Base-by-base conservation (phyloP, 192 early-diverging fungal genomes). In the Powellomyces hirtus region DNA sequence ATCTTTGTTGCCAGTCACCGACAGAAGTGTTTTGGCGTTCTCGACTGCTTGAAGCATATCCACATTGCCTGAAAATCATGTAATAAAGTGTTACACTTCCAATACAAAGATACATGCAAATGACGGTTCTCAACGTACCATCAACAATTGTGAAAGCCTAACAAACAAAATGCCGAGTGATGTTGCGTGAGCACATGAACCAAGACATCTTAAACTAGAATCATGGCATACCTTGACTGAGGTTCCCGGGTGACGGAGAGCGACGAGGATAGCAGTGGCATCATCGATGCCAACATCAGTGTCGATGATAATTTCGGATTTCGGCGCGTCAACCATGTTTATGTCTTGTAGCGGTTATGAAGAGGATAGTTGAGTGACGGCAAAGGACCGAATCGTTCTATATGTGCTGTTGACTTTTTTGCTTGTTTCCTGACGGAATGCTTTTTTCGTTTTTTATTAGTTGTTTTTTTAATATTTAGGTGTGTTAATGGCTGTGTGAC, bases 261-360 rank as follows among this genome's bases (percentile, higher is more conserved):
- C 49, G 34, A 75, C 63, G 11, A 79, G 40, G 0, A 82, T 60
- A 11, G 75, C 66, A 3, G 75, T 70, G 34, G 74, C 74, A 40
- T 82, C 80, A 59, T 82, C 80, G 20, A 73, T 70, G 27, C 80
- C 80, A 22, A 64, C 65, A 53, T 82, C 80, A 14, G 68, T 72
- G 76, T 79, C 77, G 27, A 81, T 74, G 24, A 81, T 66, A 0
- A 72, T 30, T 46, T 66, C 37, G 57, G 36, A 24, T 49, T 49
- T 2, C 46, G 46, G 46, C 5, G 46, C 46, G 16, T 3, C 16
- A n/a, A n/a, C n/a, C n/a, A n/a, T n/a, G n/a, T n/a, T n/a, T n/a
- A n/a, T n/a, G n/a, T n/a, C n/a, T n/a, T n/a, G n/a, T n/a, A n/a
- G n/a, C n/a, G n/a, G n/a, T n/a, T n/a, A n/a, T n/a, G n/a, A n/a